Base-by-base conservation (phyloP, 169 alveolate species). In the Cyclospora cayetanensis region DNA sequence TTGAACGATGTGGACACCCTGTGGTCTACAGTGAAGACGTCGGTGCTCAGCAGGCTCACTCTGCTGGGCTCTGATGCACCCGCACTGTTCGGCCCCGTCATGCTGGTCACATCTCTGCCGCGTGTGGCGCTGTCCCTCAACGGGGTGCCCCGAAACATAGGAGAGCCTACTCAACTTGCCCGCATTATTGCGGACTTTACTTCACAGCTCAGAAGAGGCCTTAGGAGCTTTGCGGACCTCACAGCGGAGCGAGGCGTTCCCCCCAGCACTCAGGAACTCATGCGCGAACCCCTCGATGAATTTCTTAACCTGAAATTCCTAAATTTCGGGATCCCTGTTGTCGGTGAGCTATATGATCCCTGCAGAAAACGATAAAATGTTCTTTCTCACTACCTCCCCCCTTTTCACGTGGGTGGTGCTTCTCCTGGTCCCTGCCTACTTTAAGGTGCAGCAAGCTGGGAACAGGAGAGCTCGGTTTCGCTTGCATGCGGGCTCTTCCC, bases 231-330 rank as follows among this genome's bases (percentile, higher is more conserved):
- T 1, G 5, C 25, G 3, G 82, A 34, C 50, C 31, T 68, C 4
- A 41, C 18, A 3, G 9, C 1, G 4, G n/a, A 31, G 35, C 52
- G 25, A 31, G 39, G 52, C 20, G 7, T 29, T 18, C 31, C 82
- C 7, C 25, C 82, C 1, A 35, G 39, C 53, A 4, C 46, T 15
- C 46, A 5, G 39, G 9, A 2, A 1, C 39, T 31, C 39, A n/a
- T 41, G 31, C 50, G 29, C 3, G 82, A 68, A 50, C 31, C 82
- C n/a, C 82, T 22, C 18, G 82, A 68, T 1, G 82, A 68, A 11
- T 68, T 68, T 50, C 46, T 68, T 27, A 68, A 68, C 25, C 46
- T 68, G 29, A 68, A 68, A 15, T 68, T 68, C 46, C 82, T 68
- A 4, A 68, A 68, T 50, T 68, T 31, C 52, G 29, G 50, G n/a